Evolutionary conservation across 164 flowering plant species (phyloP).

Genomic region (Akebia trifoliata): DNA sequence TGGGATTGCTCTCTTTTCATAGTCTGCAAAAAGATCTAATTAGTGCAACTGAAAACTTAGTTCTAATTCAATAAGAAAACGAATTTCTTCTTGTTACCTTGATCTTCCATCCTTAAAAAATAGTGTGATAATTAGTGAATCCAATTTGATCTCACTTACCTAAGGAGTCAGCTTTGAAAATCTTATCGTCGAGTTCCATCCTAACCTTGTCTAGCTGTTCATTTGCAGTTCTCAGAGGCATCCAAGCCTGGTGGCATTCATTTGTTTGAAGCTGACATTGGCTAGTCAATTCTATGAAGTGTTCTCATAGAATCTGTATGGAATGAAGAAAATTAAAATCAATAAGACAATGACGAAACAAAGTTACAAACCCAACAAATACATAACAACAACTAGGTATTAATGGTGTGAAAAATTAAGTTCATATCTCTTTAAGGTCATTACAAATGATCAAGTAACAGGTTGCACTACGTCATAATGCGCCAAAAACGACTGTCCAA

Average conservation of each 20-base stretch:
- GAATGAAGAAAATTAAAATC: too few species aligned
- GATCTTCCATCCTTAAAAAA: too few species aligned
- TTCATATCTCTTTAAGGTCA: too few species aligned
- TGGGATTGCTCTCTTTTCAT: constrained; percentile 54
- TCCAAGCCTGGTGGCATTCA: constrained; percentile 82
- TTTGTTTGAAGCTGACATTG: constrained; percentile 51
- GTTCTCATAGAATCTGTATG: too few species aligned
- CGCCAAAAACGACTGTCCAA: too few species aligned
- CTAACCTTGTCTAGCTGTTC: constrained; percentile 57
- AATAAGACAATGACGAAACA: too few species aligned
- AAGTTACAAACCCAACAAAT: too few species aligned
- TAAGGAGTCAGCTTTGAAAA: constrained; percentile 34
- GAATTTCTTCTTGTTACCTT: constrained; percentile 34
- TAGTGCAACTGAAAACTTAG: neutral
- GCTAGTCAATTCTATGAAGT: constrained; percentile 43
- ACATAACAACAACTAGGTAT: too few species aligned
- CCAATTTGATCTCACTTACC: constrained; percentile 35
- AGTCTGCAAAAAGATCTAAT: constrained; percentile 26
- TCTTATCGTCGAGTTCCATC: constrained; percentile 58
- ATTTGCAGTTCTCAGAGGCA: constrained; percentile 60
- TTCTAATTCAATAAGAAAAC: neutral
- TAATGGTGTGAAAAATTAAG: too few species aligned
- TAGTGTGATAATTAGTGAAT: neutral
- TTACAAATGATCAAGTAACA: too few species aligned
- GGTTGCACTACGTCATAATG: too few species aligned